phyloP scores from a whole-genome alignment of 129 eudicot genomes.

The Arctium minus region DNA sequence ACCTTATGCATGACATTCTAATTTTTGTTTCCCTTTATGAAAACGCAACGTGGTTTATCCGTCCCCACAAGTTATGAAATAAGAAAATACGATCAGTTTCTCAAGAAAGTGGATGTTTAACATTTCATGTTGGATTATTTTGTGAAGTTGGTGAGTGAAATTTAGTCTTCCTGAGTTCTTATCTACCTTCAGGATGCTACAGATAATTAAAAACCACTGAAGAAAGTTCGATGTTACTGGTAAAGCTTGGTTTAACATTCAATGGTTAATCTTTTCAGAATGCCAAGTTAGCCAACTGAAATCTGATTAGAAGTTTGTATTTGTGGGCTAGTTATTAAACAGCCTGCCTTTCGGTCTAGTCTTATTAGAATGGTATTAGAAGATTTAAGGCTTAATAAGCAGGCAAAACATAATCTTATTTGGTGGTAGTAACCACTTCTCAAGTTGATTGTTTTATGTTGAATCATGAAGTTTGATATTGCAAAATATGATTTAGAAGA shows the following conservation, averaged over 20 bases:
- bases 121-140: not conserved
- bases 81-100: not conserved
- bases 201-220: not conserved
- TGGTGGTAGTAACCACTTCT: not conserved
- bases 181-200: not conserved
- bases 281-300: conserved; percentile 3
- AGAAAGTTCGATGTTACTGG: not conserved
- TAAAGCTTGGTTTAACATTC: not conserved
- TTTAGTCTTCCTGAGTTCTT: not conserved
- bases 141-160: not conserved
- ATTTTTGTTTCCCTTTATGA: not conserved
- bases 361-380: not conserved
- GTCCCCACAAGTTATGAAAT: not conserved
- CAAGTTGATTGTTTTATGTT: not conserved
- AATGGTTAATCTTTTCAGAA: not conserved
- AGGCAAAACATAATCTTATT: not conserved
- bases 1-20: not conserved
- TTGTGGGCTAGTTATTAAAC: not conserved
- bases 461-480: not conserved
- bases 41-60: not conserved
- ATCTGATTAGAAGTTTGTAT: not conserved
- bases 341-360: not conserved
- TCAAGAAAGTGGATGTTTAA: not conserved
- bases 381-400: not conserved
- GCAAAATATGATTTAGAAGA: not conserved